Conservation (phyloP, 768 basidiomycete species). For the Mycena filopes region DNA sequence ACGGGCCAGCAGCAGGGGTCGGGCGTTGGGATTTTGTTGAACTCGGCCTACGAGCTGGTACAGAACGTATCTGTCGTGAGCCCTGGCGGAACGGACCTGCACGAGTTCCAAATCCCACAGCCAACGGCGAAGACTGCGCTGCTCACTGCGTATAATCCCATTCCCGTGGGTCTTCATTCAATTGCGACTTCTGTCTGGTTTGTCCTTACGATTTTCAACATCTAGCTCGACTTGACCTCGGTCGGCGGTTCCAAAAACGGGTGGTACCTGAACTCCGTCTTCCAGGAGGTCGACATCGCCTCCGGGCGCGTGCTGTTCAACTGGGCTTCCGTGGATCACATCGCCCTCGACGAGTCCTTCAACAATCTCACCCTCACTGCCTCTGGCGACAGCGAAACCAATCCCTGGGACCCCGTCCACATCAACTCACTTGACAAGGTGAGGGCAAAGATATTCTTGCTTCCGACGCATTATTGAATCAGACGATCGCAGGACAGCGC, state of each 20-base stretch:
- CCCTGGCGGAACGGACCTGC: conserved; percentile 2
- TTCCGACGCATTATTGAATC: no score
- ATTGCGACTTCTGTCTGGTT: no score
- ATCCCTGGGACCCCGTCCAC: conserved; percentile 17
- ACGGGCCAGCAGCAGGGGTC: conserved; percentile 6
- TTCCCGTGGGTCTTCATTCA: conserved; percentile 2
- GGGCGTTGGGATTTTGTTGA: conserved; percentile 1
- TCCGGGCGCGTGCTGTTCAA: conserved; percentile 12
- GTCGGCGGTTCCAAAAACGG: conserved; percentile 16
- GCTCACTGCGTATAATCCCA: conserved; percentile 11
- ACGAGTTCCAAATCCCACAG: conserved; percentile 15
- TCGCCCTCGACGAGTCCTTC: conserved; percentile 16
- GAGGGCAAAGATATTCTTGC: no score
- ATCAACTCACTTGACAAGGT: conserved; percentile 24
- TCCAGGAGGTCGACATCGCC: conserved; percentile 17
- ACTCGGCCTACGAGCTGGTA: conserved; percentile 9
- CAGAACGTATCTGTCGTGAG: conserved; percentile 14
- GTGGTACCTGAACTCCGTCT: conserved; percentile 20
- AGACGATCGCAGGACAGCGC: conserved; percentile 4
- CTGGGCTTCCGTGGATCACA: conserved; percentile 22
- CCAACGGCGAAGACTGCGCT: conserved; percentile 10
- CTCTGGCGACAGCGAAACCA: neutral
- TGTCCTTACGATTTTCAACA: neutral
- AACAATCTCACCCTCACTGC: conserved; percentile 5
- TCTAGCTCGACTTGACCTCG: conserved; percentile 10